Evolutionary conservation across 257 asterid species (phyloP), one percentile per base, ranked within the genome.

Genomic region (Ehretia macrophylla): DNA sequence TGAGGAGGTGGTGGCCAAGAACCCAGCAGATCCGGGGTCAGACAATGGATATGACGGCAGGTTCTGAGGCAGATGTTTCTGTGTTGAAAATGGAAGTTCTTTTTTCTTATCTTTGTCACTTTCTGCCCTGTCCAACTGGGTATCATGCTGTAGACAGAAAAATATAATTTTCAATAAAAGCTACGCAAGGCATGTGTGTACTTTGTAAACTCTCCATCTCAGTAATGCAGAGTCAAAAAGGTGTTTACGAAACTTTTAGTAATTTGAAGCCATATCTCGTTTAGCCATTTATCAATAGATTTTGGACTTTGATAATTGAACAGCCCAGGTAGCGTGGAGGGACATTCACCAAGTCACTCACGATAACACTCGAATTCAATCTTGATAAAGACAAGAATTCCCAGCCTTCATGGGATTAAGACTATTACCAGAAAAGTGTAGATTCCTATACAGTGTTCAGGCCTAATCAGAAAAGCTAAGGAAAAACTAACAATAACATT

Each of bases 71-170:
- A 71, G 55, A 56, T 60, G 64, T 61, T 60, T 73, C 14, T 60
- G 53, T 14, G 35, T 37, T 18, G 76, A 68, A 14, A 71, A 32
- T 0, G 66, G 45, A 21, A 77, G 37, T 42, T 74, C 91, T 32
- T 66, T 67, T 70, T 74, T 84, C 81, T 66, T 75, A 40, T 79
- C 76, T 64, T 70, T 75, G 45, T 66, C 79, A 57, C 48, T 55
- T 23, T 72, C 77, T 59, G 69, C 27, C 77, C 79, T 84, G 55
- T 86, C 90, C 27, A 14, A 58, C 61, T 19, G 10, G 18, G 59
- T 56, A 56, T 79, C 80, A 23, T 76, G 69, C 77, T 82, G 77
- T 66, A 62, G 51, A 67, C 51, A 23, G 32, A 38, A 64, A 42
- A 11, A n/a, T n/a, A n/a, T n/a, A n/a, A n/a, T n/a, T n/a, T n/a